Conservation (phyloP, 495 filamentous ascomycete species). For the Tuber aestivum region DNA sequence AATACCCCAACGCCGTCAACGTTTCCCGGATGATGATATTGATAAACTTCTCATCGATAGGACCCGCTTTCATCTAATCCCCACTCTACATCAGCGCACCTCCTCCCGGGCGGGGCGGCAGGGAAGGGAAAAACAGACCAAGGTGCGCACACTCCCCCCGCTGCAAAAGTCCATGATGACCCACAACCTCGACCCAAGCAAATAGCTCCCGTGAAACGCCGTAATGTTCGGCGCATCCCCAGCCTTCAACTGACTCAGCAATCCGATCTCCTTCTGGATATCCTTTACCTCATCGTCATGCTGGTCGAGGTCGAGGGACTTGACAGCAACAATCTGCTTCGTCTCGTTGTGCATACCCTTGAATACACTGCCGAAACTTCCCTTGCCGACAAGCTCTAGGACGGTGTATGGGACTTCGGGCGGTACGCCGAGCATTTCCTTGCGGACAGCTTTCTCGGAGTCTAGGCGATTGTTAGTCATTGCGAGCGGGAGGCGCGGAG, state of each 20-base stretch:
- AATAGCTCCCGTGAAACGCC: conserved; percentile 76
- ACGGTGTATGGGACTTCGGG: conserved; percentile 60
- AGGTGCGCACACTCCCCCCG: conserved; percentile 86
- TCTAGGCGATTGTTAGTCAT: conserved; percentile 12
- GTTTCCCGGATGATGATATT: conserved; percentile 84
- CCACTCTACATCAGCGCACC: conserved; percentile 1
- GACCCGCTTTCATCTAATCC: conserved; percentile 58
- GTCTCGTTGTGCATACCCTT: conserved; percentile 63
- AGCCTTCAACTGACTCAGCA: conserved; percentile 77
- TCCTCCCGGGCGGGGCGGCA: background rate
- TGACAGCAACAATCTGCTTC: conserved; percentile 72
- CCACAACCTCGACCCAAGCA: conserved; percentile 85
- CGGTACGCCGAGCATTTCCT: conserved; percentile 42
- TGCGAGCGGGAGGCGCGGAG: background rate
- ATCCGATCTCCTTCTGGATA: conserved; percentile 78
- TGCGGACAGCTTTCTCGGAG: conserved; percentile 38
- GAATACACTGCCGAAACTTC: conserved; percentile 91
- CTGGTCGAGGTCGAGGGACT: conserved; percentile 92
- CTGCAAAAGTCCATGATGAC: conserved; percentile 93
- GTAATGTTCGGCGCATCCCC: conserved; percentile 86
- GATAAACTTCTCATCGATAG: conserved; percentile 83
- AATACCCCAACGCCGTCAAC: conserved; percentile 72
- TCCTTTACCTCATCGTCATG: conserved; percentile 71
- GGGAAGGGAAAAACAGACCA: conserved; percentile 49
- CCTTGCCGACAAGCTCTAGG: conserved; percentile 87